Conservation (phyloP, 2,329 filamentous ascomycete genomes). For the Penicillium sp. region DNA sequence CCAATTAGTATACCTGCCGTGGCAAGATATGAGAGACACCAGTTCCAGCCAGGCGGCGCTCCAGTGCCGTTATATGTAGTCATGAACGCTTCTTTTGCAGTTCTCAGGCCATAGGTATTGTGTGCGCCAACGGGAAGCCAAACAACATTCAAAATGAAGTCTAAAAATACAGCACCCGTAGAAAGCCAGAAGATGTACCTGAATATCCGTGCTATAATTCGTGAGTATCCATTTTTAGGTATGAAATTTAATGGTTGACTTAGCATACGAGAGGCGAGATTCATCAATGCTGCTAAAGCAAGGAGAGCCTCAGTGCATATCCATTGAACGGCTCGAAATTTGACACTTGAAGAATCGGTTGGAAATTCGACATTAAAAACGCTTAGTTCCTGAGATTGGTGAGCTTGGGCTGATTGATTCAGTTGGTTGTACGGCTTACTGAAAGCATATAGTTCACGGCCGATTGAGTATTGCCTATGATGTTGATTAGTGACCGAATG, state of each 20-base stretch:
- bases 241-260: neutral
- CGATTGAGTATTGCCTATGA: neutral
- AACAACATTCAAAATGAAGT: slow-evolving; percentile 64
- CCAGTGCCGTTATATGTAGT: slow-evolving; percentile 63
- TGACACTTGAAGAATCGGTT: slow-evolving; percentile 55
- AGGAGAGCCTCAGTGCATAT: slow-evolving; percentile 59
- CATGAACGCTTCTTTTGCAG: slow-evolving; percentile 63
- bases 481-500: neutral
- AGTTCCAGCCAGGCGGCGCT: slow-evolving; percentile 63
- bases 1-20: slow-evolving; percentile 65
- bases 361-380: slow-evolving; percentile 62
- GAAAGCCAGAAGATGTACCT: slow-evolving; percentile 55
- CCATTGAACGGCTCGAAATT: slow-evolving; percentile 66
- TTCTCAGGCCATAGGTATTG: slow-evolving; percentile 61
- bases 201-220: slow-evolving; percentile 26
- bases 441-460: neutral
- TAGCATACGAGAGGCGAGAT: slow-evolving; percentile 51
- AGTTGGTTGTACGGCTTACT: slow-evolving; percentile 37
- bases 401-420: slow-evolving; percentile 4
- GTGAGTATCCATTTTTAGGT: neutral
- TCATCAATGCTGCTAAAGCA: slow-evolving; percentile 54
- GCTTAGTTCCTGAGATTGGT: slow-evolving; percentile 54
- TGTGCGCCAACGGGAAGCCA: slow-evolving; percentile 63
- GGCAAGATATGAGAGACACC: slow-evolving; percentile 65
- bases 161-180: slow-evolving; percentile 56